Conservation (phyloP, 1,139 yeast species). For the Taiozyma onychis region DNA sequence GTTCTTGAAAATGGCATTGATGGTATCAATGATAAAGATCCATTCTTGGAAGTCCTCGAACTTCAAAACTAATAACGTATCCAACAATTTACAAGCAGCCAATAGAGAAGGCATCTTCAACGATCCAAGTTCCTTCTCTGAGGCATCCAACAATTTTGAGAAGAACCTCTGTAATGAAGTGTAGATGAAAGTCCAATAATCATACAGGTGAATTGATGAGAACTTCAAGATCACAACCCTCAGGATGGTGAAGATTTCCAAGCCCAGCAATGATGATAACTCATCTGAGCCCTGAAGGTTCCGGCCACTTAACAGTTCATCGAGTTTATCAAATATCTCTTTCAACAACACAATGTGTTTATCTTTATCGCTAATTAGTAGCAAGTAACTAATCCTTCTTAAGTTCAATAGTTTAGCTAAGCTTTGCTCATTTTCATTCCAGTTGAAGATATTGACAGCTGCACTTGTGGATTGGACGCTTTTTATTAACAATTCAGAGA, state of each 20-base stretch:
- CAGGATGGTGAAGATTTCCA: conserved; percentile 51
- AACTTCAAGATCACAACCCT: conserved; percentile 60
- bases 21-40: conserved; percentile 73
- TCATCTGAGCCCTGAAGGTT: conserved; percentile 5
- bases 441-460: conserved; percentile 44
- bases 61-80: conserved; percentile 58
- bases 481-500: conserved; percentile 49
- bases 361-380: conserved; percentile 49
- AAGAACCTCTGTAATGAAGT: conserved; percentile 56
- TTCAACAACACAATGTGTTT: conserved; percentile 32
- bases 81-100: conserved; percentile 72
- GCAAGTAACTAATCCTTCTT: conserved; percentile 55
- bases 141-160: conserved; percentile 33
- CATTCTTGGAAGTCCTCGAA: conserved; percentile 84
- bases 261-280: conserved; percentile 24
- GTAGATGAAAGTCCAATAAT: conserved; percentile 66
- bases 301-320: conserved; percentile 33
- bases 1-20: conserved; percentile 51
- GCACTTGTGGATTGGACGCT: conserved; percentile 42
- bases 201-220: conserved; percentile 56
- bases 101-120: conserved; percentile 42
- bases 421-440: conserved; percentile 72
- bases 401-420: conserved; percentile 40
- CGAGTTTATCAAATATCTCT: conserved; percentile 46
- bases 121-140: conserved; percentile 30